Evolutionary conservation across 1,284 basidiomycete species (phyloP).

Genomic region (Schizophyllum amplum): DNA sequence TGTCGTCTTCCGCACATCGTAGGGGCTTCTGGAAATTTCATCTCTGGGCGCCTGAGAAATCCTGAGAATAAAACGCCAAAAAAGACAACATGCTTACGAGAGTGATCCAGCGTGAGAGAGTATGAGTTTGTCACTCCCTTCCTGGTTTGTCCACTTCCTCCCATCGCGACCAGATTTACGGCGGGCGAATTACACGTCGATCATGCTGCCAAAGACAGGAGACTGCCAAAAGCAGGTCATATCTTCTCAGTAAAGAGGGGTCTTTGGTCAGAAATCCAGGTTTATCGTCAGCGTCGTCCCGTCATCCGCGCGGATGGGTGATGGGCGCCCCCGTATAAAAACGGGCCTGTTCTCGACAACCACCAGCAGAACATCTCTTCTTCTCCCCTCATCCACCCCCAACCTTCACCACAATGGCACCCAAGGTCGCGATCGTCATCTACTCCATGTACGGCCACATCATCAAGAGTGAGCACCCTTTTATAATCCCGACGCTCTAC

Average conservation of each 20-base stretch:
- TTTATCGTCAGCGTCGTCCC: not conserved
- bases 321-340: not conserved
- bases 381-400: not conserved
- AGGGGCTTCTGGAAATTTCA: too few relatives aligned
- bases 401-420: constrained; percentile 21
- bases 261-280: not conserved
- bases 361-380: not conserved
- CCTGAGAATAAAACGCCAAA: constrained; percentile 3
- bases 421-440: constrained; percentile 73
- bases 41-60: constrained; percentile 1
- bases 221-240: not conserved
- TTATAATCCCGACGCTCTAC: not conserved
- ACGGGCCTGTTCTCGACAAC: not conserved
- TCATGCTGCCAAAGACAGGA: not conserved
- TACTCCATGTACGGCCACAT: constrained; percentile 83
- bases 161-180: not conserved
- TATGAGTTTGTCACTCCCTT: not conserved
- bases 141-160: not conserved
- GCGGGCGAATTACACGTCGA: not conserved
- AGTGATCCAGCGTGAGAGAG: not conserved
- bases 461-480: constrained; percentile 43
- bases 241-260: not conserved
- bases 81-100: not conserved
- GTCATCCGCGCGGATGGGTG: not conserved
- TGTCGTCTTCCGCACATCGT: too few relatives aligned